Conservation (phyloP, 192 early-diverging fungal genomes). For the Coemansia aciculifera region DNA sequence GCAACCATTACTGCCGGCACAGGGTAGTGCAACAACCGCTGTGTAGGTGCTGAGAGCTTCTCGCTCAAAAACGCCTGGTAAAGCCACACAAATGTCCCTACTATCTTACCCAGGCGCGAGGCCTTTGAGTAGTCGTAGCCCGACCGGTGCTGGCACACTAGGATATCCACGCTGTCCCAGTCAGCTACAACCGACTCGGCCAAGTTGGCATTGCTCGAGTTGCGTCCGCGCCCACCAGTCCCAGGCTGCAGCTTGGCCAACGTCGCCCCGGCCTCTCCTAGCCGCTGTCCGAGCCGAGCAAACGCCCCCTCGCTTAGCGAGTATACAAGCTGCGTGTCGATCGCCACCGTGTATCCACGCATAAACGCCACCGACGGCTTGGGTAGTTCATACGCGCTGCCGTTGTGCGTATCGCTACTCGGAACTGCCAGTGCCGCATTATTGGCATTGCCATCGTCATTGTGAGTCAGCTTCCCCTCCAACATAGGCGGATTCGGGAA, state of each 20-base stretch:
- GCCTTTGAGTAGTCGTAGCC: conserved; percentile 56
- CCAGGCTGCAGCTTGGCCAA: conserved; percentile 7
- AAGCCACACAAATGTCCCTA: conserved; percentile 54
- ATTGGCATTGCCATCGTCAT: neutral
- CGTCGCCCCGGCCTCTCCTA: conserved; percentile 41
- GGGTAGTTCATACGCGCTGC: conserved; percentile 36
- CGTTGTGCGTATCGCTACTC: conserved; percentile 24
- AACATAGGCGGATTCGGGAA: conserved; percentile 55
- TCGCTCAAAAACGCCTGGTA: conserved; percentile 33
- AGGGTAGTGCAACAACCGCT: conserved; percentile 49
- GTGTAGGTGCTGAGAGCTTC: conserved; percentile 31
- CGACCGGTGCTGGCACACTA: conserved; percentile 49
- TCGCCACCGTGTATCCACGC: conserved; percentile 36
- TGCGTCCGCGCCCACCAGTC: neutral
- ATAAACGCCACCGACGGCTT: conserved; percentile 31
- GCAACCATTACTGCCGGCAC: conserved; percentile 20
- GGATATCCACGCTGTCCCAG: conserved; percentile 45
- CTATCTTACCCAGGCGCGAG: conserved; percentile 52
- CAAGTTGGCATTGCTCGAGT: conserved; percentile 9
- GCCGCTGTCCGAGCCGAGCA: conserved; percentile 34
- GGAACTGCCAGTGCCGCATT: conserved; percentile 16
- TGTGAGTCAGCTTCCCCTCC: conserved; percentile 9
- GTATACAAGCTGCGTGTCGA: conserved; percentile 33
- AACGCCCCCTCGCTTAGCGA: conserved; percentile 33
- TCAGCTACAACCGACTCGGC: conserved; percentile 29